Conservation (phyloP, 2,329 filamentous ascomycete genomes). For the Apiospora koreana region DNA sequence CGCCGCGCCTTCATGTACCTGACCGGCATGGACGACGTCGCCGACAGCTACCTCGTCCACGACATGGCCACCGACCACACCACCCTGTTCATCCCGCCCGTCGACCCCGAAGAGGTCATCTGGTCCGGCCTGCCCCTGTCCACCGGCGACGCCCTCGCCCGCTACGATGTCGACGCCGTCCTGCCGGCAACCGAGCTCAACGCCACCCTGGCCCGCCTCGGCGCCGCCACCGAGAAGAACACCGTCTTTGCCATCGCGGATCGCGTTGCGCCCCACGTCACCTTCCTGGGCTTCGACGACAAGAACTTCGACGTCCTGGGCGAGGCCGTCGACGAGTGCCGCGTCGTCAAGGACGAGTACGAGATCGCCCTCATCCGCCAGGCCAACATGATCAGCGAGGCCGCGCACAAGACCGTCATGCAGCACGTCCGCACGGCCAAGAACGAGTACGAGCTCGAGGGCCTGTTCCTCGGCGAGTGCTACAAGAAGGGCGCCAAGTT, state of each 20-base stretch:
- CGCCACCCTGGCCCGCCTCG: conserved; percentile 61
- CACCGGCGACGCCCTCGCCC: conserved; percentile 69
- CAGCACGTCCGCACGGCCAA: conserved; percentile 61
- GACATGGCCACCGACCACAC: conserved; percentile 72
- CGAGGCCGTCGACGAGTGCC: conserved; percentile 66
- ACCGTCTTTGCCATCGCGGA: conserved; percentile 76
- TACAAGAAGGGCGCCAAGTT: conserved; percentile 74
- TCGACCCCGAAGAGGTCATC: conserved; percentile 85
- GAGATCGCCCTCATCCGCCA: conserved; percentile 73
- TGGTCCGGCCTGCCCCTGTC: conserved; percentile 89
- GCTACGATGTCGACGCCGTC: conserved; percentile 82
- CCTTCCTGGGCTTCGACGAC: conserved; percentile 68
- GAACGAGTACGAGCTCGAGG: conserved; percentile 84
- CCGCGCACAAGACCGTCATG: conserved; percentile 66
- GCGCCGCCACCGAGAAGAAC: conserved; percentile 33
- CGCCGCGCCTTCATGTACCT: conserved; percentile 95
- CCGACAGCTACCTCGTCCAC: conserved; percentile 81
- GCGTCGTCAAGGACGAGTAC: conserved; percentile 73
- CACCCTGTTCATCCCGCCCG: conserved; percentile 87
- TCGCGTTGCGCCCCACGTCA: conserved; percentile 72
- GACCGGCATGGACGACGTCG: conserved; percentile 74
- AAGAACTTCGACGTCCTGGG: conserved; percentile 61
- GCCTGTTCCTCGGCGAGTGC: conserved; percentile 74
- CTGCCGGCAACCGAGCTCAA: conserved; percentile 74
- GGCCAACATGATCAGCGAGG: conserved; percentile 70